A percentile compares a stretch with the other conserved stretches of the same genome.
phyloP scores from a whole-genome alignment of 495 filamentous ascomycete genomes.

The Aspergillus indologenus region DNA sequence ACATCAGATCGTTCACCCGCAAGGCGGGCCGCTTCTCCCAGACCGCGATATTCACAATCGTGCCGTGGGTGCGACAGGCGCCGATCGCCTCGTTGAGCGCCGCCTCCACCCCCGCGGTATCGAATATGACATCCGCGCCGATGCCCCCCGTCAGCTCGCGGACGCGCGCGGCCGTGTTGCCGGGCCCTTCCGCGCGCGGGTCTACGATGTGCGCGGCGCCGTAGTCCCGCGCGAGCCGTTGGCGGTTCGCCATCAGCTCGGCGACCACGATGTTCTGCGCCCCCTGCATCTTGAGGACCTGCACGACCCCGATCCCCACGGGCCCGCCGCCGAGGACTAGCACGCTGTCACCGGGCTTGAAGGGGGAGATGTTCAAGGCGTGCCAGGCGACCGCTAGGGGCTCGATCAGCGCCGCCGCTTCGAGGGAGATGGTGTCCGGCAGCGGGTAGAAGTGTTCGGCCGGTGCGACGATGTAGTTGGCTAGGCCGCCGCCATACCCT shows the following conservation, averaged over 20 bases:
- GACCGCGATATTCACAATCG: constrained; percentile 60
- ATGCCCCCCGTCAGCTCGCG: constrained; percentile 43
- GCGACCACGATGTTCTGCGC: constrained; percentile 54
- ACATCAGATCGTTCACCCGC: constrained; percentile 46
- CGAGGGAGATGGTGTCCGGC: constrained; percentile 18
- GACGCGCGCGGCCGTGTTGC: constrained; percentile 43
- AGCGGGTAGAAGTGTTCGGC: constrained; percentile 29
- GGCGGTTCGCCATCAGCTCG: constrained; percentile 49
- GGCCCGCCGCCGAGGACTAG: constrained; percentile 61
- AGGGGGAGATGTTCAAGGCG: constrained; percentile 52
- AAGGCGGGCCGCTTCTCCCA: constrained; percentile 55
- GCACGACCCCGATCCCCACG: constrained; percentile 61
- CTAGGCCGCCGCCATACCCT: constrained; percentile 31
- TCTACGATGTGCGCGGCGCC: constrained; percentile 56
- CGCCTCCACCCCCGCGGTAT: constrained; percentile 54
- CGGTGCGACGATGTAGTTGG: constrained; percentile 27
- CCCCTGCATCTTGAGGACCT: constrained; percentile 49
- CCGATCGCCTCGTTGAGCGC: constrained; percentile 49
- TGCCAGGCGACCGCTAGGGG: constrained; percentile 66
- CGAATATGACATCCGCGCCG: constrained; percentile 56
- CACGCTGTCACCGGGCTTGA: constrained; percentile 48
- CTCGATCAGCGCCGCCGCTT: constrained; percentile 52
- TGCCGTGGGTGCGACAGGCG: constrained; percentile 50
- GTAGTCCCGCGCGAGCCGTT: constrained; percentile 46
- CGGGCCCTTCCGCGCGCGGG: constrained; percentile 41